Base-by-base conservation (phyloP, 495 filamentous ascomycete species). In the Evernia prunastri region DNA sequence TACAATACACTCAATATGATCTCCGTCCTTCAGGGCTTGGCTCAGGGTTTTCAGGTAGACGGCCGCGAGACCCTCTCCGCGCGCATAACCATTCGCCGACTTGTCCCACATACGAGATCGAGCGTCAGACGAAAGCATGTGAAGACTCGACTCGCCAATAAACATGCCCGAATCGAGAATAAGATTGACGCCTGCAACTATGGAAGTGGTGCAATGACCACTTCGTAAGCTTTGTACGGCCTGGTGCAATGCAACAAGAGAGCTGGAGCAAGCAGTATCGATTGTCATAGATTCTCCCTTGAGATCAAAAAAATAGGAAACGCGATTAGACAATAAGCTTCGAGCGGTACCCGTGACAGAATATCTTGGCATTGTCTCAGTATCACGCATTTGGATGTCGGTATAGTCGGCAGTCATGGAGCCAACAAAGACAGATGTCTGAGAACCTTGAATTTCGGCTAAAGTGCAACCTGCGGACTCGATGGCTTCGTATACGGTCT, bases 1-100 rank as follows among this genome's bases (percentile, higher is more conserved):
- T 60, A 88, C 82, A 27, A 88, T 76, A n/a, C n/a, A n/a, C n/a
- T n/a, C n/a, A n/a, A 88, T 83, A 12, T 81, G 78, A 68, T 83
- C 79, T 31, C 10, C 11, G 15, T 49, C 10, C 3, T 25, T 7
- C 6, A 49, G 9, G 1, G 45, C 45, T 12, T 49, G n/a, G 25
- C 10, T 8, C 11, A 49, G 23, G 11, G 9, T 49, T 27, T 49
- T 49, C 3, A 49, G 11, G 45, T 49, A 49, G 9, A 49, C 25
- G 23, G 45, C 45, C 10, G n/a, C 45, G 3, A 49, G 6, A 1
- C 45, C 45, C 8, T 49, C 45, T 3, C n/a, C 45, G 3, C 45
- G 45, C 11, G 45, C 45, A 27, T 49, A 49, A 49, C 45, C 45
- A 13, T 49, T 23, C 1, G 45, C 45, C 8, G n/a, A n/a, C 12